These are phyloP conservation scores for Dichotomocladium elegans DNA, from an alignment of 371 early-diverging fungal genomes.

Conservation along the genomic window DNA sequence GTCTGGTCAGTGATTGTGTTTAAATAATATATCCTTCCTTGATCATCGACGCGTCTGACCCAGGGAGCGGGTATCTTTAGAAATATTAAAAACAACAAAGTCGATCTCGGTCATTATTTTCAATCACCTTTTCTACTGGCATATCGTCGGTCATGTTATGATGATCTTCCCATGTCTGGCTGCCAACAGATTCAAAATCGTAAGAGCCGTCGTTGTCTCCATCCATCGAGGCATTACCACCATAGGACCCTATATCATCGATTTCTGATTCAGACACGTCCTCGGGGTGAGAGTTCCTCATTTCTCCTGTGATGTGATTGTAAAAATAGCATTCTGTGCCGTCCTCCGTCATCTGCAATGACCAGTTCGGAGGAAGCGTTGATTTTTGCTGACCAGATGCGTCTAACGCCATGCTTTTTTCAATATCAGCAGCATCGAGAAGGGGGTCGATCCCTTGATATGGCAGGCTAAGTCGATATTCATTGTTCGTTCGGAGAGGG, in stretches of 20 bases:
- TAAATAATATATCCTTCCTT: slow-evolving; percentile 67
- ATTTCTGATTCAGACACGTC: slow-evolving; percentile 16
- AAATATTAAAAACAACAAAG: slow-evolving; percentile 1
- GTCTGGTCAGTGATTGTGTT: slow-evolving; percentile 72
- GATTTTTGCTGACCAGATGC: not conserved
- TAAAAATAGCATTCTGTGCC: slow-evolving; percentile 45
- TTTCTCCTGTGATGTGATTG: slow-evolving; percentile 42
- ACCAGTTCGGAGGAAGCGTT: slow-evolving; percentile 43
- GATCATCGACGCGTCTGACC: slow-evolving; percentile 47
- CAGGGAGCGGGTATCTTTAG: slow-evolving; percentile 46
- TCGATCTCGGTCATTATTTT: no score
- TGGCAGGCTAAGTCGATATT: slow-evolving; percentile 20
- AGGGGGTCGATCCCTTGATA: slow-evolving; percentile 7
- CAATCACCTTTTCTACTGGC: slow-evolving; percentile 17
- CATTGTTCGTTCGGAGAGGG: slow-evolving; percentile 17
- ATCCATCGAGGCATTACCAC: slow-evolving; percentile 12
- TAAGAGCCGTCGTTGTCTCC: slow-evolving; percentile 14
- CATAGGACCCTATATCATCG: slow-evolving; percentile 9
- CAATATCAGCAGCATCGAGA: no score
- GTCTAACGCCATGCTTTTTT: not conserved
- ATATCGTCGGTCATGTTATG: slow-evolving; percentile 1
- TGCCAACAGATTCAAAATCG: slow-evolving; percentile 12
- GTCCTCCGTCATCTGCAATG: slow-evolving; percentile 38
- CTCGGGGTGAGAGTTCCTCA: slow-evolving; percentile 41
- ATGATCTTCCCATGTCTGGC: slow-evolving; percentile 15